These are phyloP conservation scores for Yarrowia galli DNA, from an alignment of 1,139 yeast species.

Conservation along the genomic window DNA sequence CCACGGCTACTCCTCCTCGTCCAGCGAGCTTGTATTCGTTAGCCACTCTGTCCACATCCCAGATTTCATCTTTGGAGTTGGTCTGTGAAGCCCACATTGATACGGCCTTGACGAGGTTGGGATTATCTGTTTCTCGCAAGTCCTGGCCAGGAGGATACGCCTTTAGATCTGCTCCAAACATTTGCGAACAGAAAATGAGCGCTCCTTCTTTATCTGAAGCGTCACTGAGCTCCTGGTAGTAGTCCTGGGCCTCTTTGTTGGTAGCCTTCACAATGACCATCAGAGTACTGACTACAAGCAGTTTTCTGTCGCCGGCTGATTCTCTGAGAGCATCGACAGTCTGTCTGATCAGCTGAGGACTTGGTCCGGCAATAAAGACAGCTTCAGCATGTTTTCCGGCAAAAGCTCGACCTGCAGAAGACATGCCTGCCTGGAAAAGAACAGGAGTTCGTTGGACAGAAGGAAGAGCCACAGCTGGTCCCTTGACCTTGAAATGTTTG, in stretches of 20 bases:
- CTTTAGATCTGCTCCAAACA: slow-evolving; percentile 51
- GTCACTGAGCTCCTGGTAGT: slow-evolving; percentile 44
- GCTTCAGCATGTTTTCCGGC: slow-evolving; percentile 56
- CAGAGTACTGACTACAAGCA: slow-evolving; percentile 47
- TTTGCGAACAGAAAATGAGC: slow-evolving; percentile 50
- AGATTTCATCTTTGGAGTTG: slow-evolving; percentile 41
- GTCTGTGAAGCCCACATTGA: slow-evolving; percentile 44
- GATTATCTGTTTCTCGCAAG: slow-evolving; percentile 47
- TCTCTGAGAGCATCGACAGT: slow-evolving; percentile 45
- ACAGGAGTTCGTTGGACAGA: slow-evolving; percentile 56
- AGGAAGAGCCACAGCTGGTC: slow-evolving; percentile 53
- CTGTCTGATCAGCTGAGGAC: slow-evolving; percentile 38
- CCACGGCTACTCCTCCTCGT: slow-evolving; percentile 48
- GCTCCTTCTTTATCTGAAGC: slow-evolving; percentile 50
- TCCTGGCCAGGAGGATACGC: slow-evolving; percentile 50
- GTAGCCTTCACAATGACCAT: slow-evolving; percentile 49
- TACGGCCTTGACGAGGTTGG: slow-evolving; percentile 46
- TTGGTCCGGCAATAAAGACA: slow-evolving; percentile 46
- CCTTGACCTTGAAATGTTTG: slow-evolving; percentile 53
- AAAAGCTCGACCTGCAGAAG: slow-evolving; percentile 53
- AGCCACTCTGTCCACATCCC: slow-evolving; percentile 49
- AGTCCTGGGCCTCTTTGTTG: slow-evolving; percentile 50
- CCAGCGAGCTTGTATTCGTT: slow-evolving; percentile 50
- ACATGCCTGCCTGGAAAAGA: slow-evolving; percentile 55
- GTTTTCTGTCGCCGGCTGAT: slow-evolving; percentile 46